Conservation (phyloP, 371 early-diverging fungal genomes). For the Rhizopus delemar region DNA sequence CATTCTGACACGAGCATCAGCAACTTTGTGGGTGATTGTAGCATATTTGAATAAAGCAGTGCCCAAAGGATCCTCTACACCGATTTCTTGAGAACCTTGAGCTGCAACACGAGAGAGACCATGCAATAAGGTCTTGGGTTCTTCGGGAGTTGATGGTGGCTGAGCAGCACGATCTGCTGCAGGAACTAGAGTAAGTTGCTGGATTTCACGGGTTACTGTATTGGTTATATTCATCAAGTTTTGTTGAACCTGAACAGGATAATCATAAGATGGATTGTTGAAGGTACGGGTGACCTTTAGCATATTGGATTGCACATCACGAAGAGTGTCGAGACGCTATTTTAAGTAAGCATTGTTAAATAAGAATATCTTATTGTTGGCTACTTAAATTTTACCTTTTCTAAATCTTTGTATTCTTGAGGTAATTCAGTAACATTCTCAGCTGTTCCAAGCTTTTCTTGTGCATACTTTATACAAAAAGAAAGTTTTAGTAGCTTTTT, state of each 20-base stretch:
- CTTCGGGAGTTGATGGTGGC: conserved; percentile 9
- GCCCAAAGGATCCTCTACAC: conserved; percentile 77
- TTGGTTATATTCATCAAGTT: conserved; percentile 65
- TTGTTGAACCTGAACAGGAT: conserved; percentile 74
- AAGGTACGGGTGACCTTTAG: conserved; percentile 72
- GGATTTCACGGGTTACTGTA: conserved; percentile 63
- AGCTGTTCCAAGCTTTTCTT: conserved; percentile 80
- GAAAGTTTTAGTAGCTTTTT: not conserved
- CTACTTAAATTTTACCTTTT: conserved; percentile 52
- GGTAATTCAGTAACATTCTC: conserved; percentile 87
- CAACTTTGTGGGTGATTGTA: conserved; percentile 78
- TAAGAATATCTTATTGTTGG: not conserved
- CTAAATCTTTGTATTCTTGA: conserved; percentile 82
- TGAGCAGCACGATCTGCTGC: conserved; percentile 47
- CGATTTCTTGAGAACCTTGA: conserved; percentile 54
- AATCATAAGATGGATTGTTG: conserved; percentile 70
- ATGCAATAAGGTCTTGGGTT: conserved; percentile 68
- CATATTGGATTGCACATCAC: conserved; percentile 64
- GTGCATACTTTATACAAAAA: conserved; percentile 64
- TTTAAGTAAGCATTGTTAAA: not conserved
- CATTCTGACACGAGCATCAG: conserved; percentile 73
- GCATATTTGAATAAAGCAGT: conserved; percentile 84
- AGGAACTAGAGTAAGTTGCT: conserved; percentile 60
- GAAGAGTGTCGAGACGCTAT: conserved; percentile 67
- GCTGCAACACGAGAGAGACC: conserved; percentile 73